phyloP scores from a whole-genome alignment of 805 yeast species.

The Hermanozyma aechmeae region DNA sequence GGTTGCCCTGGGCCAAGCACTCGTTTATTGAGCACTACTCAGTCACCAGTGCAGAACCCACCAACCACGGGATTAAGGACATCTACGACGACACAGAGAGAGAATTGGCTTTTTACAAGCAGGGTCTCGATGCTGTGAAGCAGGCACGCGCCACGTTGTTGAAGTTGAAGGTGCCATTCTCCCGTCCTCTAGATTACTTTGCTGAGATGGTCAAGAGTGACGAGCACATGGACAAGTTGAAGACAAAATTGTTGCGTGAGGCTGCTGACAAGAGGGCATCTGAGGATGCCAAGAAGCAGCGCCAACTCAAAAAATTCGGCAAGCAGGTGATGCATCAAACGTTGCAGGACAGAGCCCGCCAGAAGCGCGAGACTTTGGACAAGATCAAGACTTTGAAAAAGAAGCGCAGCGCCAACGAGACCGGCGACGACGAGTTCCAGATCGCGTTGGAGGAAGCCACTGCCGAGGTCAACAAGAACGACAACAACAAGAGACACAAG shows the following conservation, averaged over 20 bases:
- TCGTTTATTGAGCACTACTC: conserved; percentile 82
- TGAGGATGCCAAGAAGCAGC: conserved; percentile 89
- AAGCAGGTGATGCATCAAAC: conserved; percentile 94
- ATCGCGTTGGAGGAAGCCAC: conserved; percentile 89
- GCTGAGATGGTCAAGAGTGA: conserved; percentile 98
- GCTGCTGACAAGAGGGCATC: conserved; percentile 80
- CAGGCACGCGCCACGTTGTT: conserved; percentile 59
- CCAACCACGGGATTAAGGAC: conserved; percentile 66
- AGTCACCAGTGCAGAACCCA: conserved; percentile 48
- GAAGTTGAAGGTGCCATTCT: conserved; percentile 72
- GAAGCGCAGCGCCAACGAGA: conserved; percentile 72
- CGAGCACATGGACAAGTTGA: conserved; percentile 94
- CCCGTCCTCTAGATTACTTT: conserved; percentile 91
- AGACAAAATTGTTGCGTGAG: conserved; percentile 70
- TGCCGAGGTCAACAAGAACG: conserved; percentile 43
- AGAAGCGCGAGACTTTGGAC: conserved; percentile 83
- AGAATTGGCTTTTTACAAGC: conserved; percentile 91
- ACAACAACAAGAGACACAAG: conserved; percentile 39
- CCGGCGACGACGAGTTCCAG: conserved; percentile 65
- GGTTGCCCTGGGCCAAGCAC: conserved; percentile 54
- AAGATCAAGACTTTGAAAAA: conserved; percentile 85
- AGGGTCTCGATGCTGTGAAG: conserved; percentile 77
- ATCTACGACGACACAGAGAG: conserved; percentile 94
- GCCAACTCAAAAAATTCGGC: conserved; percentile 93
- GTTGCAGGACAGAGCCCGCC: conserved; percentile 85